These are phyloP conservation scores for Psilocybe azurescens DNA, from an alignment of 768 basidiomycete genomes.

Conservation along the genomic window DNA sequence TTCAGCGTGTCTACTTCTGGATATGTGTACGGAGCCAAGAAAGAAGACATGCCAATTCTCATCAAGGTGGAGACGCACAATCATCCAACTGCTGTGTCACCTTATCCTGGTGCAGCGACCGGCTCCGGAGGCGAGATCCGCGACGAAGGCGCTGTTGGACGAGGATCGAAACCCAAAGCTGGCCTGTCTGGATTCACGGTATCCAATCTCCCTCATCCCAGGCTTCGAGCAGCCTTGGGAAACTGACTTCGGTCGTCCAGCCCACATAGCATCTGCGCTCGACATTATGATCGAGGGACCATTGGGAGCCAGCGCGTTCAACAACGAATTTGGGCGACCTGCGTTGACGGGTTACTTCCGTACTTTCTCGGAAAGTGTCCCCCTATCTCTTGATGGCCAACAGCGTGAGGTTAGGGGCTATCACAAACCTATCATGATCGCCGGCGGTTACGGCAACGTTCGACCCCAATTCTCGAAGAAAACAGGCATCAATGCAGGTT, in stretches of 20 bases:
- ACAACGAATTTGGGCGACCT: conserved; percentile 98
- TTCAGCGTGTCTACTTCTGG: conserved; percentile 57
- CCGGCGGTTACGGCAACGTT: conserved; percentile 95
- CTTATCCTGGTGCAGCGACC: conserved; percentile 97
- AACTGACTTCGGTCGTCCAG: conserved; percentile 87
- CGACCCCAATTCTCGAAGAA: conserved; percentile 85
- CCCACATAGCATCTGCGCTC: conserved; percentile 89
- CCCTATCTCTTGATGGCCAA: conserved; percentile 51
- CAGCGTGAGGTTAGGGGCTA: conserved; percentile 84
- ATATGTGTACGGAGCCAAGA: conserved; percentile 57
- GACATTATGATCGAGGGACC: conserved; percentile 99
- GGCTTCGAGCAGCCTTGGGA: conserved; percentile 96
- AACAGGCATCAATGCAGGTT: conserved; percentile 73
- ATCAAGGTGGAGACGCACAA: conserved; percentile 99
- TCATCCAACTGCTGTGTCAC: conserved; percentile 98
- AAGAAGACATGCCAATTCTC: conserved; percentile 85
- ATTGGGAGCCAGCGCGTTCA: conserved; percentile 93
- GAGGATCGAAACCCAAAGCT: conserved; percentile 96
- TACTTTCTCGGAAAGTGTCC: conserved; percentile 85
- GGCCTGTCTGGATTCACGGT: conserved; percentile 93
- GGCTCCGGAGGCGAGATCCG: conserved; percentile 99
- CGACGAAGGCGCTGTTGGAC: conserved; percentile 95
- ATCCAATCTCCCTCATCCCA: conserved; percentile 91
- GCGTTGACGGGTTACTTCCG: conserved; percentile 94
- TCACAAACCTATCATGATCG: conserved; percentile 99